These are phyloP conservation scores for Martensiomyces pterosporus DNA, from an alignment of 192 early-diverging fungal species.

Conservation along the genomic window DNA sequence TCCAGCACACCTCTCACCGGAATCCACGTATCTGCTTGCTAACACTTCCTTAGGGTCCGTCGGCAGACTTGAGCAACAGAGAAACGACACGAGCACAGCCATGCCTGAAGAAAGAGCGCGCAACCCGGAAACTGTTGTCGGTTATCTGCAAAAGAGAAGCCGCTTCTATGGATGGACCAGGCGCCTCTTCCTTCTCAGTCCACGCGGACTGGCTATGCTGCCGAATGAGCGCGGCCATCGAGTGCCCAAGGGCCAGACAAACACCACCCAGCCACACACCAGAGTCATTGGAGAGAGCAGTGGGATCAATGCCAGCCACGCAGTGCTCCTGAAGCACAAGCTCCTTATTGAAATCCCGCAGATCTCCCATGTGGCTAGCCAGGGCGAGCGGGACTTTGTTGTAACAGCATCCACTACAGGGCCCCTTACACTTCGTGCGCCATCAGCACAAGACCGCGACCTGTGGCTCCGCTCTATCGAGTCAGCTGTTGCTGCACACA, in stretches of 20 bases:
- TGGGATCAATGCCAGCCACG: conserved; percentile 10
- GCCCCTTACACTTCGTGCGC: conserved; percentile 29
- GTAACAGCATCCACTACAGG: conserved; percentile 14
- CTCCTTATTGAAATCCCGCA: conserved; percentile 10
- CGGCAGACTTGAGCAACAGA: too few species aligned
- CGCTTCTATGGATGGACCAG: conserved; percentile 47
- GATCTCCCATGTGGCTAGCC: conserved; percentile 11
- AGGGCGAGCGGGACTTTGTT: conserved; percentile 26
- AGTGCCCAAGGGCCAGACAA: neutral
- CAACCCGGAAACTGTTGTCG: conserved; percentile 9
- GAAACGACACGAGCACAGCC: too few species aligned
- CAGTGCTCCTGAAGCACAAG: conserved; percentile 13
- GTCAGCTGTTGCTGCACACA: neutral
- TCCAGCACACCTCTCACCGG: too few species aligned
- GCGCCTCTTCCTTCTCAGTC: conserved; percentile 23
- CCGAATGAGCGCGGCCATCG: conserved; percentile 8
- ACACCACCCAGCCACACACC: neutral
- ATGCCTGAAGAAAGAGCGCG: neutral
- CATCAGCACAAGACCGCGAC: conserved; percentile 14
- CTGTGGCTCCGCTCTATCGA: conserved; percentile 20
- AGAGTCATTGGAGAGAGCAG: conserved; percentile 20
- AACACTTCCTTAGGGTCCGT: too few species aligned
- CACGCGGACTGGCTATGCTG: conserved; percentile 18
- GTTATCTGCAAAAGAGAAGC: conserved; percentile 39
- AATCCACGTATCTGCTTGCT: too few species aligned